Evolutionary conservation across 2,329 filamentous ascomycete species (phyloP).

Genomic region (Xylariaceae sp.): DNA sequence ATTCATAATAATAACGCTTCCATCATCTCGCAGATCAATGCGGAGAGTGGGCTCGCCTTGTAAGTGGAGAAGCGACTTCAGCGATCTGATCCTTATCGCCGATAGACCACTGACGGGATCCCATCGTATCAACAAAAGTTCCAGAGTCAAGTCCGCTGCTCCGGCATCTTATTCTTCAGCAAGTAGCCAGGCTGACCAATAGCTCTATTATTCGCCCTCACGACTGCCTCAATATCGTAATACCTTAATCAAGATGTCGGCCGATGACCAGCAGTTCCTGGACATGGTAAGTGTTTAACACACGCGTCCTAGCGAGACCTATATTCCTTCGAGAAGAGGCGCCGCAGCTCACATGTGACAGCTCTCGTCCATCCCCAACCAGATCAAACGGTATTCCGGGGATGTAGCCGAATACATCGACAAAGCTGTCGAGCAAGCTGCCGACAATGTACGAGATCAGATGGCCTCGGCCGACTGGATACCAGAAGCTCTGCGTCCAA

Average conservation of each 20-base stretch:
- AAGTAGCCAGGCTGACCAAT: background rate
- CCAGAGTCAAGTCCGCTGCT: background rate
- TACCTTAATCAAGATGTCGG: constrained; percentile 56
- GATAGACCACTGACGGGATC: too few relatives aligned
- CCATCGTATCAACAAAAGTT: background rate
- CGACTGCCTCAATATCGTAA: too few relatives aligned
- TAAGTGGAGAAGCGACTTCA: too few relatives aligned
- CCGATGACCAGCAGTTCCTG: constrained; percentile 73
- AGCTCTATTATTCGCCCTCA: background rate
- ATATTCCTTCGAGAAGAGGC: too few relatives aligned
- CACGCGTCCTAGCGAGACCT: too few relatives aligned
- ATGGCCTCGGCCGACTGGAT: constrained; percentile 68
- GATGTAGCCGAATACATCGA: constrained; percentile 78
- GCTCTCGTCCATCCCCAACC: constrained; percentile 52
- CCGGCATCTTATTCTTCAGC: background rate
- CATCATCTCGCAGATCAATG: too few relatives aligned
- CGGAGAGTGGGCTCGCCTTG: too few relatives aligned
- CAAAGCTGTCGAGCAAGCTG: constrained; percentile 72
- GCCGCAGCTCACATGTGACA: constrained; percentile 29
- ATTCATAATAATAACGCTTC: too few relatives aligned
- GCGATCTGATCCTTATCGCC: too few relatives aligned
- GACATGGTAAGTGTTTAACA: constrained; percentile 59
- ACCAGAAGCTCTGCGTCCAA: constrained; percentile 62
- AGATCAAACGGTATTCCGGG: constrained; percentile 66
- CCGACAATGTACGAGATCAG: constrained; percentile 64